These are phyloP conservation scores for Umbellularia californica DNA, from an alignment of 164 flowering plant genomes.

Conservation along the genomic window DNA sequence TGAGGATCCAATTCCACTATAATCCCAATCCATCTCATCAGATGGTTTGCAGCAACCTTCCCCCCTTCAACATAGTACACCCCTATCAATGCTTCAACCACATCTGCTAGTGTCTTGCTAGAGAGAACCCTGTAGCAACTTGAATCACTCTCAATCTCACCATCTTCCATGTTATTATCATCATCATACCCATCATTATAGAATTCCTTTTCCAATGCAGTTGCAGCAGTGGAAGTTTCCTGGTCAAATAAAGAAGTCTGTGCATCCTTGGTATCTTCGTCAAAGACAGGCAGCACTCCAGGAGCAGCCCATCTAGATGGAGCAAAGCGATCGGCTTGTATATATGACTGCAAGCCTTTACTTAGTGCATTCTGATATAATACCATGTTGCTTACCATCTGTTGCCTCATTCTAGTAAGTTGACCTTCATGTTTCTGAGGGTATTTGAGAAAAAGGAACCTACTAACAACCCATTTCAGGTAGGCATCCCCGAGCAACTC, in stretches of 20 bases:
- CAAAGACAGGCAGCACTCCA: constrained; percentile 96
- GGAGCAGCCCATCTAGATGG: constrained; percentile 99
- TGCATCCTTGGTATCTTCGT: constrained; percentile 79
- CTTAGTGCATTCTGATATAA: constrained; percentile 73
- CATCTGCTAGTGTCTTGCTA: constrained; percentile 97
- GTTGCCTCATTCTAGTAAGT: constrained; percentile 98
- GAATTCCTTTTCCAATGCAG: constrained; percentile 11
- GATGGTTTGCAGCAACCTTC: constrained; percentile 79
- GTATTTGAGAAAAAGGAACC: constrained; percentile 85
- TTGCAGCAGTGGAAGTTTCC: constrained; percentile 30
- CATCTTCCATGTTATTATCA: constrained; percentile 75
- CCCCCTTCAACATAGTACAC: constrained; percentile 98
- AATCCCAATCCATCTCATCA: constrained; percentile 96
- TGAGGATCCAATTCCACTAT: constrained; percentile 69
- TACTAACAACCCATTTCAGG: constrained; percentile 98
- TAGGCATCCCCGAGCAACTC: constrained; percentile 99
- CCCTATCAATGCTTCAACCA: constrained; percentile 95
- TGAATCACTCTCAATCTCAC: constrained; percentile 89
- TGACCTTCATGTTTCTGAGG: constrained; percentile 99
- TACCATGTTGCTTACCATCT: constrained; percentile 97
- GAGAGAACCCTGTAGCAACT: constrained; percentile 95
- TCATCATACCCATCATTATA: constrained; percentile 43
- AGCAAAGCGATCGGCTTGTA: constrained; percentile 98
- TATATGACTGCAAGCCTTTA: constrained; percentile 88
- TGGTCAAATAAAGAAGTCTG: constrained; percentile 56